Evolutionary conservation across 106 monocot genomes (phyloP), one percentile per base, ranked within the genome.

Genomic region (Dendrobium chrysotoxum): DNA sequence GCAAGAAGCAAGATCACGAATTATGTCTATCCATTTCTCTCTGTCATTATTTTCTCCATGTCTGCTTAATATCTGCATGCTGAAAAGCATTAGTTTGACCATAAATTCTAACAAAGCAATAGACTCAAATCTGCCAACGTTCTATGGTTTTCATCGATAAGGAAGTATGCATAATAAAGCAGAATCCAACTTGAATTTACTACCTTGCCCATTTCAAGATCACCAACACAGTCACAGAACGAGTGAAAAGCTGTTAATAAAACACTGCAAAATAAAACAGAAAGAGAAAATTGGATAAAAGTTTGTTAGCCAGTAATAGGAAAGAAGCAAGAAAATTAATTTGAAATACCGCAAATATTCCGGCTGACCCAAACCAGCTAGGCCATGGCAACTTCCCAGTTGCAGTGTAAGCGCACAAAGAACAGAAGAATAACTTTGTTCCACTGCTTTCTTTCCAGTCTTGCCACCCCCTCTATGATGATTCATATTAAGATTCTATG

Each of bases 191-290:
- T 42, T 65, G 28, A 57, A 25, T 71, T 28, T 73, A 44, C 65
- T 30, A 81, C 96, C 98, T 99, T 99, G 73, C 95, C 95, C 98
- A 95, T 91, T 89, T 99, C 98, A 85, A 99, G 77, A 81, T 99
- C 98, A 13, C 94, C 98, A 83, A 99, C 91, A 72, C 98, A 99
- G 79, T 99, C 98, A 88, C 98, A 99, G 75, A 99, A 99, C 79
- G 98, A 92, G 30, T 95, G 95, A 80, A 99, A 95, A 75, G 95
- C 89, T 81, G 75, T 83, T 82, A 99, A 83, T 80, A 95, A 82
- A 66, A 78, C 75, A 53, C 98, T 99, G 86, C 70, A 88, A 84
- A 40, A 20, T 18, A 85, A 20, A 77, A 76, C 17, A 74, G 28
- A 1, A 83, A 28, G 66, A 74, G 41, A 72, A 75, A 28, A 65